Percentiles rank a stretch among this genome's conserved stretches.
Conservation (phyloP, 352 stramenopile genomes). For the Pilasporangium apinafurcum region DNA sequence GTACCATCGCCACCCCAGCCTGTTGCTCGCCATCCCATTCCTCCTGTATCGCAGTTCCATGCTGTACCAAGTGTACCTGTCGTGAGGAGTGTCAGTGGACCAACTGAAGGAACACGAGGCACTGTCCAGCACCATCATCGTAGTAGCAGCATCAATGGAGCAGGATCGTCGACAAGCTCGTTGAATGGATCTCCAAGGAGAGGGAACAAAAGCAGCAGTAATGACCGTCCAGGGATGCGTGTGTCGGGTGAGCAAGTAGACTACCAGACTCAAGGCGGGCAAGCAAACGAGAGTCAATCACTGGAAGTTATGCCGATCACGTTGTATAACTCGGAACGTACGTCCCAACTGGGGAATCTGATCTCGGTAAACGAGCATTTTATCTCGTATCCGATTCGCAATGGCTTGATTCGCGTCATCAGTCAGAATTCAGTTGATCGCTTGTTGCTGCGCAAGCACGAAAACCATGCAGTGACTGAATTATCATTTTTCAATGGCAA, state of each 20-base stretch:
- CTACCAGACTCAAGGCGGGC: conserved; percentile 37
- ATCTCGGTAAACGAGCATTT: conserved; percentile 81
- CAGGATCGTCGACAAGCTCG: conserved; percentile 29
- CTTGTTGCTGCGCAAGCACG: conserved; percentile 68
- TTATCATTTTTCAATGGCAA: conserved; percentile 69
- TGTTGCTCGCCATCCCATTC: neutral
- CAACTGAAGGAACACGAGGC: too few species aligned
- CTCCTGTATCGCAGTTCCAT: conserved; percentile 14
- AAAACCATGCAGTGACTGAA: conserved; percentile 64
- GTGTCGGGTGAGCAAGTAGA: conserved; percentile 47
- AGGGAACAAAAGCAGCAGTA: conserved; percentile 8
- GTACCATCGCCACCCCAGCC: neutral
- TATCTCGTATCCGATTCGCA: conserved; percentile 84
- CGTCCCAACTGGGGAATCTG: conserved; percentile 62
- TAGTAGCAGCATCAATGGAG: conserved; percentile 27
- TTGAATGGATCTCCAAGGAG: conserved; percentile 33
- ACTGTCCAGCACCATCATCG: too few species aligned
- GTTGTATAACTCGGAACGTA: conserved; percentile 73
- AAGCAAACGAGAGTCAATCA: conserved; percentile 32
- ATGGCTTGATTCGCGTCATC: conserved; percentile 80
- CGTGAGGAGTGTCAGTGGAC: conserved; percentile 25
- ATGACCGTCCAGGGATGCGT: conserved; percentile 32
- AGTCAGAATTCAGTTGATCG: conserved; percentile 73
- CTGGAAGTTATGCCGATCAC: conserved; percentile 84
- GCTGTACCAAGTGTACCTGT: conserved; percentile 26